phyloP scores from a whole-genome alignment of 441 rosid species.

The Francoa sonchifolia region DNA sequence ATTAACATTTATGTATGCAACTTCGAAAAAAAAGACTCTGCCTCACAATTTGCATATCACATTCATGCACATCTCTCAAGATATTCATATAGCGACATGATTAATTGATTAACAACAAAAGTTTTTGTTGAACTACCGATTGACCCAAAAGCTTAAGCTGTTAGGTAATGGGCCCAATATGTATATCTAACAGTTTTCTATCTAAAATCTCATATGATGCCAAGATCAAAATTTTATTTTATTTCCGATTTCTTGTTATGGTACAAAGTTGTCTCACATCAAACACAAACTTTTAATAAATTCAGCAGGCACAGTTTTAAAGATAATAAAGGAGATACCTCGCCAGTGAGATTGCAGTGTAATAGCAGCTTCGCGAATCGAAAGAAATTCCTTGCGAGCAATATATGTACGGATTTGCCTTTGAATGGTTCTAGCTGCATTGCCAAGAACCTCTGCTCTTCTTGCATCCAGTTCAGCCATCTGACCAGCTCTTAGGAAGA shows the following conservation, averaged over 20 bases:
- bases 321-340: constrained; percentile 33
- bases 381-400: constrained; percentile 78
- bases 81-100: no score
- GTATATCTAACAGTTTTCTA: neutral
- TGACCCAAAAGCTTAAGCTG: no score
- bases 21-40: no score
- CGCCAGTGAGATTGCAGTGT: constrained; percentile 74
- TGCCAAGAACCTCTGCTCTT: constrained; percentile 97
- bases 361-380: constrained; percentile 71
- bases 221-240: neutral
- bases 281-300: neutral
- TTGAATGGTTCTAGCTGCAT: constrained; percentile 95
- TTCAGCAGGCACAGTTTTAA: neutral
- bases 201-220: neutral
- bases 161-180: no score
- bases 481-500: constrained; percentile 99
- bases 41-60: no score
- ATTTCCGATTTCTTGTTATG: no score
- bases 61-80: no score
- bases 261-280: neutral
- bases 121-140: no score
- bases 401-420: constrained; percentile 76
- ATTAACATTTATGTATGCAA: no score
- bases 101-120: no score
- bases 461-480: constrained; percentile 99